phyloP scores from a whole-genome alignment of 2,329 filamentous ascomycete species.

The Colletotrichum karsti region DNA sequence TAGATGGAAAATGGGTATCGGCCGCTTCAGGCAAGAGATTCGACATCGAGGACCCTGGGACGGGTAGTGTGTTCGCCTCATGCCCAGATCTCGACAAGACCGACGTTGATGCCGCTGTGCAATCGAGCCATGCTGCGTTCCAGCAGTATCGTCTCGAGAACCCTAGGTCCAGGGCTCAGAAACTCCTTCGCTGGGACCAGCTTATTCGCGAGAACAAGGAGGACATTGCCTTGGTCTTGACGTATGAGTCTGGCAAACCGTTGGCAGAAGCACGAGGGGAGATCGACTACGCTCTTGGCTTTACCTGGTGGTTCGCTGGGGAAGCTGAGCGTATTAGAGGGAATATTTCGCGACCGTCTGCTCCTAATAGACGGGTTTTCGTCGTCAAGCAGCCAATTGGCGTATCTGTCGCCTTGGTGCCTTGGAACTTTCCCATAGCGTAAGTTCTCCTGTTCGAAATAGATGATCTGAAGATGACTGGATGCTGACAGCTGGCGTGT shows the following conservation, averaged over 20 bases:
- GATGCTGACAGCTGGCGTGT: too few species aligned
- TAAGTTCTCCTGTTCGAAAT: too few species aligned
- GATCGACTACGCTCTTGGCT: conserved; percentile 65
- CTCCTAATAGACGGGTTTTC: conserved; percentile 58
- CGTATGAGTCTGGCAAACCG: conserved; percentile 77
- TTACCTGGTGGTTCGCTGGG: conserved; percentile 71
- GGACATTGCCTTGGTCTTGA: conserved; percentile 63
- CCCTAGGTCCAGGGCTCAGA: too few species aligned
- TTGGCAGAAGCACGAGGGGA: conserved; percentile 67
- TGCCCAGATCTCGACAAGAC: too few species aligned
- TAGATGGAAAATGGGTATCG: too few species aligned
- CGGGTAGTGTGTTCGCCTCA: too few species aligned
- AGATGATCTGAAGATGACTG: too few species aligned
- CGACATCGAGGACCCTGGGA: too few species aligned
- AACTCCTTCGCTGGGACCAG: neutral
- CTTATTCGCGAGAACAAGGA: neutral
- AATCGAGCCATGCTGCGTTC: too few species aligned
- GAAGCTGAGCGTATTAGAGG: conserved; percentile 67
- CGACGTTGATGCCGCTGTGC: too few species aligned
- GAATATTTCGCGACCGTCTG: conserved; percentile 67
- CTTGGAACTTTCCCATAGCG: conserved; percentile 43
- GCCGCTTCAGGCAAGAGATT: too few species aligned
- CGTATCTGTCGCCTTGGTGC: conserved; percentile 72
- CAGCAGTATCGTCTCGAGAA: too few species aligned
- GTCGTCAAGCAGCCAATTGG: conserved; percentile 73